Evolutionary conservation across 805 yeast genomes (phyloP).

Genomic region (Kodamaea neixiangensis): DNA sequence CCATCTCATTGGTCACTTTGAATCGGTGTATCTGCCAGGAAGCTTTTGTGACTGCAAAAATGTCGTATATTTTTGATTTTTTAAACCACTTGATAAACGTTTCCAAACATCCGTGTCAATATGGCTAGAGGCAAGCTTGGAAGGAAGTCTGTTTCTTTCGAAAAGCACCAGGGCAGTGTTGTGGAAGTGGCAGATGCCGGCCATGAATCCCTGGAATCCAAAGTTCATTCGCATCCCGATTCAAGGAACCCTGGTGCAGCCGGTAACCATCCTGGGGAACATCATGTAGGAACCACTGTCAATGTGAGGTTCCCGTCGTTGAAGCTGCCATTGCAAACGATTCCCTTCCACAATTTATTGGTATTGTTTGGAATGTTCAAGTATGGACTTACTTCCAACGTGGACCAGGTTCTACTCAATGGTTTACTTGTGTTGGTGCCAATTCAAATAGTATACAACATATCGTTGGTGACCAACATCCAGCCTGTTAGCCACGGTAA

Average conservation of each 20-base stretch:
- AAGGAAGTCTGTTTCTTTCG: constrained; percentile 25
- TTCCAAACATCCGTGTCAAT: not conserved
- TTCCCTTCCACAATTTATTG: constrained; percentile 34
- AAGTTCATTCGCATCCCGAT: not conserved
- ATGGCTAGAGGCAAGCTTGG: constrained; percentile 11
- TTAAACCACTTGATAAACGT: not conserved
- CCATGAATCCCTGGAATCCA: not conserved
- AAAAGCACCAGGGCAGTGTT: constrained; percentile 4
- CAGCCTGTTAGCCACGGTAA: not conserved
- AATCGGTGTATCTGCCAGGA: too few species aligned
- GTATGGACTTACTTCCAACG: constrained; percentile 29
- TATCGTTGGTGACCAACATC: constrained; percentile 7
- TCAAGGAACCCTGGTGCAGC: not conserved
- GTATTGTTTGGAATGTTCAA: constrained; percentile 31
- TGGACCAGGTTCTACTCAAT: constrained; percentile 22
- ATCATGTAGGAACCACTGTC: not conserved
- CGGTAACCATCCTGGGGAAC: not conserved
- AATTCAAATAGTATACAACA: constrained; percentile 25
- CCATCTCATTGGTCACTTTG: too few species aligned
- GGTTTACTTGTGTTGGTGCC: constrained; percentile 28
- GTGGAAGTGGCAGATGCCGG: constrained; percentile 10
- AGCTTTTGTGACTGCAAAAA: not conserved
- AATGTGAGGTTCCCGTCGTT: constrained; percentile 16
- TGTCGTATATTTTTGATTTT: constrained; percentile 2
- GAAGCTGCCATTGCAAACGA: constrained; percentile 14